Evolutionary conservation across 257 asterid genomes (phyloP), one percentile per base, ranked within the genome.

Genomic region (Agastache rugosa): DNA sequence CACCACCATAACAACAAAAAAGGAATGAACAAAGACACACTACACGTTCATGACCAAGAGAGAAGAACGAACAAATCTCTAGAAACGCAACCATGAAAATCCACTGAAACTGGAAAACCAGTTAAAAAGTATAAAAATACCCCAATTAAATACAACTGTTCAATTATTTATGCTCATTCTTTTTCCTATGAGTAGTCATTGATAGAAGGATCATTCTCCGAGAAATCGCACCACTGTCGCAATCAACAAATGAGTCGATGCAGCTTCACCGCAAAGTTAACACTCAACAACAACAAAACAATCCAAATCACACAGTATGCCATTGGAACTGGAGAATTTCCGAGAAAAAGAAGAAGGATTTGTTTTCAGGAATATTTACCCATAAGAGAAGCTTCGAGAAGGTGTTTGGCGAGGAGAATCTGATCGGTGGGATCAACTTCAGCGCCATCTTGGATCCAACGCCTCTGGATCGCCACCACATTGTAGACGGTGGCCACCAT

Each of bases 321-420:
- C 29, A 37, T 71, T 22, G 11, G 44, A 2, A 50, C 50, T 47
- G 34, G 74, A 56, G 53, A 79, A 78, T 29, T 51, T 2, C 12
- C 4, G 58, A 17, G 14, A 39, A 60, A 64, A 12, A 25, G 66
- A 1, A 23, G 25, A 53, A 48, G 50, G 5, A 37, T 9, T 69
- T 37, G 45, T 61, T 56, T 56, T 58, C 1, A n/a, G 58, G 6
- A 17, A 34, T 11, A 44, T 47, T 76, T 89, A 91, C 98, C 98
- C 89, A 93, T 87, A 70, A 93, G 92, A 78, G 98, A 88, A 87
- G 97, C 96, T 80, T 93, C 93, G 11, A 93, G 97, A 45, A 89
- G 88, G 75, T 84, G 82, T 16, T 80, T 85, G 23, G 92, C 91
- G 39, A 86, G 20, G 29, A 91, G 89, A 80, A 91, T 69, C 89